Evolutionary conservation across 352 stramenopile species (phyloP), one percentile per base, ranked within the genome.

Genomic region (Phytophthora sansomeana): DNA sequence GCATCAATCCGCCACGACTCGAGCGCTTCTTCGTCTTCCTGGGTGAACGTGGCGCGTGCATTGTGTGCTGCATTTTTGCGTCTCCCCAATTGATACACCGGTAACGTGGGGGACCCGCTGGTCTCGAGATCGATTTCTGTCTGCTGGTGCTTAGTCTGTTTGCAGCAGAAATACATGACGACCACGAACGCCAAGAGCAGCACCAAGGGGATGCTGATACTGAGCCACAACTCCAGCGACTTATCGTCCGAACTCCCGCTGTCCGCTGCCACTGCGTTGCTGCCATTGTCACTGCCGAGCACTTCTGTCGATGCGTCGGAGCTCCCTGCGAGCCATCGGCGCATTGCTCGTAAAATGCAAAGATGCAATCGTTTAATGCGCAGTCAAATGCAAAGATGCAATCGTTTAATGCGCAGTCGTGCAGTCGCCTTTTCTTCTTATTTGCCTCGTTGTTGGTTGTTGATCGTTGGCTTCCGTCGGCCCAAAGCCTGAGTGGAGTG

Each of bases 21-120:
- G 7, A 93, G 59, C 13, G 81, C 78, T 51, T 88, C 69, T 52
- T 93, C 85, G 33, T 92, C 80, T 49, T 75, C 41, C 13, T 51
- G 9, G 1, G 67, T 76, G 26, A 78, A 51, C 6, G 28, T 61
- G n/a, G n/a, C n/a, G n/a, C n/a, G n/a, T 4, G 57, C 56, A 0
- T n/a, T 30, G 39, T 36, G 52, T 9, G 38, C 14, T 2, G 26
- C 21, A 5, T 35, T 47, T 57, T 35, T 63, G 2, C 54, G 44
- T 41, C 67, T 38, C 1, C 56, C 33, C 5, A 61, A 13, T n/a
- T 66, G 53, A 19, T 72, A 57, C 8, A 63, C 26, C 3, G 67
- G 57, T 3, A 75, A 29, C 0, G 52, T 32, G 0, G 55, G 26
- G 5, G 44, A 48, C 1, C 55, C 58, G 8, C 36, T 14, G 0